Conservation (phyloP, 805 yeast species). For the Candida dajiaensis region DNA sequence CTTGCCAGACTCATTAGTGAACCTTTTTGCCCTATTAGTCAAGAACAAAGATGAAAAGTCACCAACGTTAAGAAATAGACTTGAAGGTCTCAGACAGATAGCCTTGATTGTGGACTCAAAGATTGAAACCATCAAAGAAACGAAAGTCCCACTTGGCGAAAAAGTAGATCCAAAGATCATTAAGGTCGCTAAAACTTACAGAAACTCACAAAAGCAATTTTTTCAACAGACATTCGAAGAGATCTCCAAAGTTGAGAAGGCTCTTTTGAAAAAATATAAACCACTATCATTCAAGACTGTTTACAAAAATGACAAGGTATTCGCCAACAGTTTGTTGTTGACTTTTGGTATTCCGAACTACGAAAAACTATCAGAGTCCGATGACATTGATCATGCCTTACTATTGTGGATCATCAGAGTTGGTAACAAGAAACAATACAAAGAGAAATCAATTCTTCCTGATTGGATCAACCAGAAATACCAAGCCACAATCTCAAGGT, state of each 20-base stretch:
- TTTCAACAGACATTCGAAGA: conserved; percentile 40
- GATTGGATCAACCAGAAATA: conserved; percentile 43
- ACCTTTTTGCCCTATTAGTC: conserved; percentile 50
- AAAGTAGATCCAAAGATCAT: conserved; percentile 20
- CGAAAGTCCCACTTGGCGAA: conserved; percentile 23
- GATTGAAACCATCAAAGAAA: conserved; percentile 31
- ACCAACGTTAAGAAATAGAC: conserved; percentile 45
- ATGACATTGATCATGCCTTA: conserved; percentile 52
- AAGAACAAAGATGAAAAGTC: conserved; percentile 42
- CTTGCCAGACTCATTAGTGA: conserved; percentile 40
- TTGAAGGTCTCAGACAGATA: conserved; percentile 57
- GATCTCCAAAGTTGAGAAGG: conserved; percentile 41
- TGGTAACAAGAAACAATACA: conserved; percentile 36
- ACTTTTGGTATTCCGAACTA: conserved; percentile 52
- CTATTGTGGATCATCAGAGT: conserved; percentile 60
- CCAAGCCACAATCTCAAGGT: conserved; percentile 29
- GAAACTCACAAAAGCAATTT: conserved; percentile 42
- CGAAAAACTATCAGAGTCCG: conserved; percentile 41
- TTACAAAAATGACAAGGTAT: conserved; percentile 47
- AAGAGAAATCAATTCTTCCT: conserved; percentile 32
- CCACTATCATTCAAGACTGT: conserved; percentile 49
- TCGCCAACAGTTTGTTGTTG: conserved; percentile 48
- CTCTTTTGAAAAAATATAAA: conserved; percentile 36
- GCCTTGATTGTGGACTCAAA: conserved; percentile 48
- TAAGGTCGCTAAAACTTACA: conserved; percentile 38